Evolutionary conservation across 1,284 basidiomycete genomes (phyloP).

Genomic region (Tilletia indica): DNA sequence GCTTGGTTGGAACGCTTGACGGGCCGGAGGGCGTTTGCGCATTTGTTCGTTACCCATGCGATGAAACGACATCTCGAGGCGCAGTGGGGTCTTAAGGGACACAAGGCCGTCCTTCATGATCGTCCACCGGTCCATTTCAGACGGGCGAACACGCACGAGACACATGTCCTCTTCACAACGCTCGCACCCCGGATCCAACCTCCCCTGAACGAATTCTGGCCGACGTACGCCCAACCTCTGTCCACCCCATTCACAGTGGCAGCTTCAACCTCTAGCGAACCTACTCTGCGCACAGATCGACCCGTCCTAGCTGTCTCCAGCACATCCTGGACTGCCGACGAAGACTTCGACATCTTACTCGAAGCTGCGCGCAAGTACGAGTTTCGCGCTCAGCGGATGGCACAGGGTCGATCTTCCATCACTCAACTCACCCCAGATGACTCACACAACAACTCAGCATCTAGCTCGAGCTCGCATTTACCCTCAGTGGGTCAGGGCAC

Average conservation of each 20-base stretch:
- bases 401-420: neutral
- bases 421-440: too few relatives aligned
- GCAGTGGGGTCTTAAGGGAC: slow-evolving; percentile 66
- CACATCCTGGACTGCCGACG: slow-evolving; percentile 96
- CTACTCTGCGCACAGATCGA: slow-evolving; percentile 56
- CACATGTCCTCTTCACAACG: slow-evolving; percentile 29
- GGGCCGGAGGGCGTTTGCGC: slow-evolving; percentile 68
- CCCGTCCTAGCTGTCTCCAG: slow-evolving; percentile 85
- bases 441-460: slow-evolving; percentile 21
- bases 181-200: slow-evolving; percentile 24
- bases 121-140: slow-evolving; percentile 31
- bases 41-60: slow-evolving; percentile 88
- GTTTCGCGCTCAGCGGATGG: slow-evolving; percentile 57
- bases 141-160: slow-evolving; percentile 25
- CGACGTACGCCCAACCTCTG: neutral
- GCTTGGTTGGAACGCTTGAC: slow-evolving; percentile 40
- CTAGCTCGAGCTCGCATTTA: slow-evolving; percentile 17
- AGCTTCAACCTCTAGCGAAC: neutral
- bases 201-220: slow-evolving; percentile 11
- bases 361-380: slow-evolving; percentile 64
- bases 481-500: too few relatives aligned
- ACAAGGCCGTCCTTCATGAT: slow-evolving; percentile 62
- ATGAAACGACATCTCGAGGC: slow-evolving; percentile 72
- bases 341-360: slow-evolving; percentile 80
- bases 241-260: slow-evolving; percentile 4